Base-by-base conservation (phyloP, 306 rosid species). In the Gleditsia sinensis region DNA sequence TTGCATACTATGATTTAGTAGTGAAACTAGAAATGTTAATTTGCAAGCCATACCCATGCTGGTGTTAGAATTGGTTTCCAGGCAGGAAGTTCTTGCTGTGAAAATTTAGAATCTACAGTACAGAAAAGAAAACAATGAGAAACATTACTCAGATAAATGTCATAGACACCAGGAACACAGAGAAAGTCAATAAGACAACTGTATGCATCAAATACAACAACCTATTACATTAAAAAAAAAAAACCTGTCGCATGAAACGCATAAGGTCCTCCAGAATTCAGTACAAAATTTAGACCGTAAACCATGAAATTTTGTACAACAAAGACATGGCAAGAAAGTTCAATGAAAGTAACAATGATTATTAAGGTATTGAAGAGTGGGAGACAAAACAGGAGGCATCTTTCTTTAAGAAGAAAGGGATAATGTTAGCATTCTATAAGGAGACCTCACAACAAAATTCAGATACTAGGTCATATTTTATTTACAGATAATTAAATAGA, bases 51-150 rank as follows among this genome's bases (percentile, higher is more conserved):
- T 84, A 84, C 88, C 85, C 85, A 77, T 74, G 76, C 73, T 19
- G 88, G 88, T 56, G 88, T 77, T 64, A 81, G 64, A 58, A 84
- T 84, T 12, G 88, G 85, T 74, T 84, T 67, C 85, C 79, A 84
- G 21, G 78, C 85, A 19, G 85, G 79, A 69, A 84, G 85, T 21
- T 77, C 88, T 84, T 84, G 85, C 33, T 84, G 88, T 48, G 88
- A 74, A 71, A 84, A 84, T 65, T 5, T 42, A 56, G 85, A 69
- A 78, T 84, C 88, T 80, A 56, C 74, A 45, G 17, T n/a, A 23
- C 3, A 24, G 10, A 3, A 53, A 39, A 7, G 0, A 74, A 37
- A 74, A 13, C 9, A 40, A 39, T 21, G 17, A 62, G 54, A 39
- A 2, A 45, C 50, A 46, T 32, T 54, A 13, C 16, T 19, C 23